Evolutionary conservation across 2,329 filamentous ascomycete genomes (phyloP), one percentile per base, ranked within the genome.

Genomic region (Shiraia bambusicola): DNA sequence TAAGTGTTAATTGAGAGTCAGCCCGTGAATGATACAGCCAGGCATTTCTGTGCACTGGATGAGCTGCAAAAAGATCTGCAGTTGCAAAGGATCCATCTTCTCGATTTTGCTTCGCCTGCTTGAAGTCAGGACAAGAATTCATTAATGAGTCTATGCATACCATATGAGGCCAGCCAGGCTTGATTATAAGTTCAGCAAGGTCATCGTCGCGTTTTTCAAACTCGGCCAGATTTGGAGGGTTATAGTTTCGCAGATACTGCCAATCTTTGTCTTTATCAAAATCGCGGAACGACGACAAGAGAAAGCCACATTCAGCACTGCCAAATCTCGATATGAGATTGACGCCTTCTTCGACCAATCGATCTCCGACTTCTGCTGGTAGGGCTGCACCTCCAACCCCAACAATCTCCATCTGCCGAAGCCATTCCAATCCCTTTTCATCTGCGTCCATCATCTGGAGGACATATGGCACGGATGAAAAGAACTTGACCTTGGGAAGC

Each of bases 361-460:
- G 58, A 42, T 84, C 69, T 0, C 83, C 83, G 1, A 82, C 63
- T 7, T 73, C 61, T 3, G 60, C 47, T 2, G 79, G 74, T 1
- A 86, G 58, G 3, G 81, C 77, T 9, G 82, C 81, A 5, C 82
- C 83, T 2, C 82, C 82, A 0, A 85, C 79, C 6, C 81, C 81
- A 0, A 86, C 81, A 11, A 84, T 71, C 3, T 78, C 72, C 79
- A 85, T 83, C 0, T 49, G 54, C 28, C 56, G 55, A 14, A 49
- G 68, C 4, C 95, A 81, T 55, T 84, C 75, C 2, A 97, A 77
- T 36, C 87, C 90, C 70, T 93, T 87, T 70, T 95, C 88, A 56
- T 88, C 94, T 9, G 90, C 84, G 58, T 85, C 80, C 87, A 98
- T 95, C 53, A 97, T 79, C 34, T 89, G 88, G 63, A 87, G 79